phyloP scores from a whole-genome alignment of 257 asterid genomes.

The Solanum phureja region DNA sequence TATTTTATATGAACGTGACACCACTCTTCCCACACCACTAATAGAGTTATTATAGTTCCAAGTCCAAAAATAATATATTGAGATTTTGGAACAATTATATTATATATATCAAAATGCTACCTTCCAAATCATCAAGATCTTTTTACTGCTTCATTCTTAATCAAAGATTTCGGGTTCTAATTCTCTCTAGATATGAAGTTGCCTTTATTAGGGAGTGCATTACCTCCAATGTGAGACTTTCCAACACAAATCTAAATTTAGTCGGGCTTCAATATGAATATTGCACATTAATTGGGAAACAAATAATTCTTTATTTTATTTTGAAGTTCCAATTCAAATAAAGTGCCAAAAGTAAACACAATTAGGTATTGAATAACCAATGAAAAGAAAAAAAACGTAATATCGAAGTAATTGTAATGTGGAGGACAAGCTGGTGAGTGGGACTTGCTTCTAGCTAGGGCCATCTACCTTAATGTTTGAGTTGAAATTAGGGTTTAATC shows the following conservation, averaged over 20 bases:
- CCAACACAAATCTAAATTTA: no score
- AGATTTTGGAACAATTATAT: neutral
- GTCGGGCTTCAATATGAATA: no score
- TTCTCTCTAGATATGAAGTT: rapidly evolving
- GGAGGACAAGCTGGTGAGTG: neutral
- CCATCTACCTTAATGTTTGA: neutral
- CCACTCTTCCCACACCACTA: neutral
- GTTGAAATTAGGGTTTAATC: neutral
- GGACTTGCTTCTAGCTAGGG: neutral
- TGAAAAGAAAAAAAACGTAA: neutral
- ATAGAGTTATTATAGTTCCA: neutral
- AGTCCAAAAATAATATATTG: neutral
- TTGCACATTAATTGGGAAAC: no score
- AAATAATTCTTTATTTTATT: neutral
- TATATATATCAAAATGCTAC: neutral
- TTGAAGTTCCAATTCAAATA: neutral
- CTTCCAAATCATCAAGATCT: neutral
- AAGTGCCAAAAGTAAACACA: neutral
- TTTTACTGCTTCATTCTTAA: no score
- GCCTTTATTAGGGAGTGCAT: no score
- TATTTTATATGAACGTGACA: neutral
- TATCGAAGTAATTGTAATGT: neutral
- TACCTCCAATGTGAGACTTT: rapidly evolving
- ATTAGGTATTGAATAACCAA: neutral
- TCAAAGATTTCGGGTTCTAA: rapidly evolving